Evolutionary conservation across 805 yeast species (phyloP), one percentile per base, ranked within the genome.

Genomic region (Candida broadrunensis): DNA sequence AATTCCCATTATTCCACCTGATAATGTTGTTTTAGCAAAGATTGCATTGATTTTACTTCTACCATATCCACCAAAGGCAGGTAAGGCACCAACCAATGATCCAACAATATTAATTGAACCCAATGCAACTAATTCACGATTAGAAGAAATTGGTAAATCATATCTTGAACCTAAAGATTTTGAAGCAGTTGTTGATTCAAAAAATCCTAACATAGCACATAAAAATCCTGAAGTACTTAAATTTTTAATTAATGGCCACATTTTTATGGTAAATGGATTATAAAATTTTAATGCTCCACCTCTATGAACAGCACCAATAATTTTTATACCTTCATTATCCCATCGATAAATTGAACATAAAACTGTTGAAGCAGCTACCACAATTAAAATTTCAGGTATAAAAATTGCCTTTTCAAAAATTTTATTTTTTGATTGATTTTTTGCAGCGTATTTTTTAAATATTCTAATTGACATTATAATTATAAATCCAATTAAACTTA

Each of bases 31-130:
- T 48, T 78, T 79, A 0, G 95, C 98, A 12, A 89, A 80, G 38
- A 88, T 67, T 1, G 90, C 85, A 64, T 91, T 91, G 43, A 91
- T 82, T 54, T 86, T 89, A 14, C 96, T 85, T 53, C 98, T 75
- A 2, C 97, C 98, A 56, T 90, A 91, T 0, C 98, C 98, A 8
- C 98, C 99, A 71, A 90, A 90, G 0, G 95, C 80, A 0, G 99
- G 97, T 13, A 91, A 66, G 0, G 89, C 85, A 2, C 78, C 79
- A 33, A 87, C 85, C 40, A 80, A 58, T 3, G 88, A 75, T 0
- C 82, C 81, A 0, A 75, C 63, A 2, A 88, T 44, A 50, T 90
- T 91, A 41, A 85, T 79, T 12, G 77, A 63, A 1, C 99, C 98
- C 23, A 91, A 67, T 0, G 97, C 97, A 4, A 93, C 90, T 32